Percentiles rank a stretch among this genome's conserved stretches.
phyloP scores from a whole-genome alignment of 1,139 yeast genomes.

The Debaryomyces singareniensis region DNA sequence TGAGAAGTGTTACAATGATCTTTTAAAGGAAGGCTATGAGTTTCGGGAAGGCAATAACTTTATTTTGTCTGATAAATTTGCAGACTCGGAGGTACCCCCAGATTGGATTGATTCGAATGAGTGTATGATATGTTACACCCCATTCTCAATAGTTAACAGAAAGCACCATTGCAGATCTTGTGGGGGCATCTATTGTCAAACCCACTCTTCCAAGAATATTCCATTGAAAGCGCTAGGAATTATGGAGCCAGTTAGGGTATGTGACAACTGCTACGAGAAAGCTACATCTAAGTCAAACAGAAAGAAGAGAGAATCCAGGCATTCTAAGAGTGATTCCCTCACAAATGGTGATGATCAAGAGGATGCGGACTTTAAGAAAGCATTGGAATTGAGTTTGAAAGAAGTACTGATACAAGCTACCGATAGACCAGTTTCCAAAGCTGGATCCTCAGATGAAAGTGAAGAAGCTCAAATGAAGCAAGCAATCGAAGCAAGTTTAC shows the following conservation, averaged over 20 bases:
- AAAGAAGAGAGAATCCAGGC: conserved; percentile 7
- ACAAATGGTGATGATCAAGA: conserved; percentile 37
- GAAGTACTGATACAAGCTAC: conserved; percentile 34
- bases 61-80: conserved; percentile 44
- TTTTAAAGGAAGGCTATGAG: conserved; percentile 56
- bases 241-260: conserved; percentile 82
- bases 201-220: conserved; percentile 65
- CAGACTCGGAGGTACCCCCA: conserved; percentile 92
- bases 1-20: conserved; percentile 51
- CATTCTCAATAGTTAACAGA: conserved; percentile 76
- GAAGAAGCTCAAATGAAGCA: conserved; percentile 89
- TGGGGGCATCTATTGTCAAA: conserved; percentile 90
- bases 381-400: conserved; percentile 70
- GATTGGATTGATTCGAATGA: conserved; percentile 96
- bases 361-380: conserved; percentile 73
- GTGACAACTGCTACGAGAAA: conserved; percentile 80
- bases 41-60: conserved; percentile 51
- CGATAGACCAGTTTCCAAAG: conserved; percentile 11
- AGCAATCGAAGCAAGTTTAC: conserved; percentile 90
- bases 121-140: conserved; percentile 87
- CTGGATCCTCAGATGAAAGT: conserved; percentile 40
- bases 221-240: conserved; percentile 84
- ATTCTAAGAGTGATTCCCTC: not conserved
- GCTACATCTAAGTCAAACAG: conserved; percentile 26
- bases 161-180: conserved; percentile 97